phyloP scores from a whole-genome alignment of 495 filamentous ascomycete genomes.

The Aspergillus funiculosus region DNA sequence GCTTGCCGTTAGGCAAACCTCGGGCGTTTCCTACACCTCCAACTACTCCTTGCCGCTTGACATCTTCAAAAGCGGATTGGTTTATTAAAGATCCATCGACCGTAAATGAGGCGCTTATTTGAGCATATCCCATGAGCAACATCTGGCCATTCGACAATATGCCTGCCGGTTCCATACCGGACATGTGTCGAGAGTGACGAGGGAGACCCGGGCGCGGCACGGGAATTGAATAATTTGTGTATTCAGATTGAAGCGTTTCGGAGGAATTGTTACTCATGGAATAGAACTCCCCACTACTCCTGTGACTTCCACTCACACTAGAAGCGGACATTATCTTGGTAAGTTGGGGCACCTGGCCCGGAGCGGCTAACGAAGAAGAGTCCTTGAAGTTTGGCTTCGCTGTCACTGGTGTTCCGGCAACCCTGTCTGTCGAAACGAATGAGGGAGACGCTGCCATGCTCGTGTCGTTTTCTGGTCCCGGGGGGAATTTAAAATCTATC shows the following conservation, averaged over 20 bases:
- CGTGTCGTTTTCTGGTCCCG: slow-evolving; percentile 33
- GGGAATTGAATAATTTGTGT: slow-evolving; percentile 59
- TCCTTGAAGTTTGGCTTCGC: slow-evolving; percentile 18
- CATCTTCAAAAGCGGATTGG: slow-evolving; percentile 84
- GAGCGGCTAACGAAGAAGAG: slow-evolving; percentile 20
- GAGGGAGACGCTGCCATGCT: slow-evolving; percentile 31
- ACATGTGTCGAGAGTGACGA: slow-evolving; percentile 57
- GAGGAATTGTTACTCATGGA: slow-evolving; percentile 88
- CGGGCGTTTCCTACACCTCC: slow-evolving; percentile 76
- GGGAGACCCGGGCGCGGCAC: slow-evolving; percentile 40
- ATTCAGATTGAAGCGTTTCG: slow-evolving; percentile 90
- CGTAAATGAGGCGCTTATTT: slow-evolving; percentile 87
- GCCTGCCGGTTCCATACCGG: slow-evolving; percentile 46
- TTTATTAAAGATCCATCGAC: slow-evolving; percentile 89
- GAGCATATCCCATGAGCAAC: slow-evolving; percentile 96
- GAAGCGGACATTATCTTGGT: slow-evolving; percentile 68
- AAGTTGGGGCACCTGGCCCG: slow-evolving; percentile 53
- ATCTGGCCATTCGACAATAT: slow-evolving; percentile 57
- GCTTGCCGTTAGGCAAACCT: slow-evolving; percentile 45
- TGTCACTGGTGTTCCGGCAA: slow-evolving; percentile 11
- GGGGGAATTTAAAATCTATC: slow-evolving; percentile 67
- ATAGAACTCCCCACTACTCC: slow-evolving; percentile 93
- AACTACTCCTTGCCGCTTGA: slow-evolving; percentile 88
- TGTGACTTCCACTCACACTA: slow-evolving; percentile 57
- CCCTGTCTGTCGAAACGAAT: slow-evolving; percentile 21